A percentile compares a stretch with the other conserved stretches of the same genome.
These are phyloP conservation scores for Thalassiosira hispida DNA, from an alignment of 352 stramenopile species.

Conservation along the genomic window DNA sequence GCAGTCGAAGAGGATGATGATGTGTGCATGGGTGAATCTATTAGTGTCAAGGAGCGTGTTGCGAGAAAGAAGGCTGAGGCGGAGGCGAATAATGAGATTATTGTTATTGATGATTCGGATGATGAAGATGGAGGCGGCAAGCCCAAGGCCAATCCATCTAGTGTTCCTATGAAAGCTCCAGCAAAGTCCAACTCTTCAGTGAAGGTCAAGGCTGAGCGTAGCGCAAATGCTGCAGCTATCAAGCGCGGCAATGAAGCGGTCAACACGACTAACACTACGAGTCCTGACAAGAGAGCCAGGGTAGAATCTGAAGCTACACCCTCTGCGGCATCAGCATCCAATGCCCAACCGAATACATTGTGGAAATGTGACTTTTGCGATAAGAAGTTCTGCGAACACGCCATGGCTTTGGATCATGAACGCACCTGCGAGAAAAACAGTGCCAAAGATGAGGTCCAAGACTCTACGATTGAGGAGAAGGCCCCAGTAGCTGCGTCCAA, in stretches of 20 bases:
- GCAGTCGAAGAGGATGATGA: conserved; percentile 31
- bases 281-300: background rate
- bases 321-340: background rate
- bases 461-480: background rate
- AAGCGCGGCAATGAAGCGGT: background rate
- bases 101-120: conserved; percentile 33
- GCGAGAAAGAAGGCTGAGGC: conserved; percentile 15
- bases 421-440: no score
- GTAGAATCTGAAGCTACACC: background rate
- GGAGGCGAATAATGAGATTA: conserved; percentile 35
- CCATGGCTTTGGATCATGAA: background rate
- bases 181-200: background rate
- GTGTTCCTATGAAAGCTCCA: background rate
- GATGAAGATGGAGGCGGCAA: conserved; percentile 21
- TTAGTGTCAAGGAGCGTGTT: conserved; percentile 56
- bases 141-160: background rate
- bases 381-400: no score
- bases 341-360: background rate
- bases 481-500: no score
- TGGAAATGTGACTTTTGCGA: background rate
- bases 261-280: background rate
- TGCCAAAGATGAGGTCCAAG: background rate
- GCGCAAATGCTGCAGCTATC: background rate
- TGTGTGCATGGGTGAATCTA: conserved; percentile 25
- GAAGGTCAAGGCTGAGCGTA: background rate